Percentiles rank a stretch among this genome's conserved stretches.
phyloP scores from a whole-genome alignment of 441 rosid genomes.

The Brassica hybrid region DNA sequence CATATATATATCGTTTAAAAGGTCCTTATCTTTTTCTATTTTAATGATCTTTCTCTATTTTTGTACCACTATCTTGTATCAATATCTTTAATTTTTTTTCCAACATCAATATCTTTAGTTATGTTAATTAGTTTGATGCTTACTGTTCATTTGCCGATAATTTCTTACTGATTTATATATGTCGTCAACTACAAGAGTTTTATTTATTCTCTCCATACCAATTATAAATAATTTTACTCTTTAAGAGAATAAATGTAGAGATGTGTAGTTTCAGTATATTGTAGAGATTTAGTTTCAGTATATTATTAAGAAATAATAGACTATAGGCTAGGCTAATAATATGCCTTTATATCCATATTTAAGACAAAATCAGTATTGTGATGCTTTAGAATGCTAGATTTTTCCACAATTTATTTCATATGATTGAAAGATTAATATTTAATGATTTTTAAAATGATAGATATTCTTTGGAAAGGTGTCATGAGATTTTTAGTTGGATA shows the following conservation, averaged over 20 bases:
- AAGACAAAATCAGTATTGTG: conserved; percentile 13
- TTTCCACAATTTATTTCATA: conserved; percentile 9
- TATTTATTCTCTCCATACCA: background rate
- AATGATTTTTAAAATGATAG: background rate
- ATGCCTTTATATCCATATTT: background rate
- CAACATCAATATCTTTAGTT: background rate
- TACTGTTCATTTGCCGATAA: background rate
- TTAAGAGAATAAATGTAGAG: background rate
- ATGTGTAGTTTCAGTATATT: background rate
- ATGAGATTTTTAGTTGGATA: conserved; percentile 20
- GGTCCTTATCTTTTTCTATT: background rate
- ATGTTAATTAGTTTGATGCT: background rate
- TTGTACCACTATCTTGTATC: background rate
- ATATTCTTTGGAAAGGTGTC: conserved; percentile 29
- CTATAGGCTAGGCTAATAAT: conserved; percentile 16
- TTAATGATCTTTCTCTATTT: background rate
- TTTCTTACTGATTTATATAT: background rate
- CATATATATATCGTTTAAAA: background rate
- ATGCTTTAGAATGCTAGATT: conserved; percentile 25
- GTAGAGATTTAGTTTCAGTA: background rate
- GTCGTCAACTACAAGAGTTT: background rate
- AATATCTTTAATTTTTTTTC: background rate
- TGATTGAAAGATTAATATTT: conserved; percentile 27
- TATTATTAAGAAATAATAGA: background rate
- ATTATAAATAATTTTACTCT: background rate